phyloP scores from a whole-genome alignment of 78 protist genomes.

The Parvularia atlantis region DNA sequence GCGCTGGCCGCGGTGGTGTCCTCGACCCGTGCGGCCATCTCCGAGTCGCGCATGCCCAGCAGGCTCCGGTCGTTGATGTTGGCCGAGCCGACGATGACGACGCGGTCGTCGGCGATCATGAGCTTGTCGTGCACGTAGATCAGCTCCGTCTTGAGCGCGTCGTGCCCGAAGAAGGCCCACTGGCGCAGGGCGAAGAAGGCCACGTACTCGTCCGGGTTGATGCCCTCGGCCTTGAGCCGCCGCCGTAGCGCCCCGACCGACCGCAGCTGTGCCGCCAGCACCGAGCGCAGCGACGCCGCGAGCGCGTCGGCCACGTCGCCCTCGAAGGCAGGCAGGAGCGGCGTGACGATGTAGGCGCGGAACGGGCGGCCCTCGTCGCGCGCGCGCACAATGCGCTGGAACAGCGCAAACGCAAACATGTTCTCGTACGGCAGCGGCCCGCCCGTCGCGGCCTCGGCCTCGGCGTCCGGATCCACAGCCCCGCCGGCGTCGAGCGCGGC shows the following conservation, averaged over 20 bases:
- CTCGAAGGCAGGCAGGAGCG: slow-evolving; percentile 14
- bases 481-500: too few relatives aligned
- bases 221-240: not conserved
- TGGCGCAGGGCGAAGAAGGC: not conserved
- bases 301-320: not conserved
- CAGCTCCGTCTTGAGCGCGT: slow-evolving; percentile 27
- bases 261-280: too few relatives aligned
- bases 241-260: too few relatives aligned
- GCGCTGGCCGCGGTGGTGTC: too few relatives aligned
- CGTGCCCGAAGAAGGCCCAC: not conserved
- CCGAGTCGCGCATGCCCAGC: slow-evolving; percentile 46
- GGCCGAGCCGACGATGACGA: slow-evolving; percentile 42
- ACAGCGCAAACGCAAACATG: not conserved
- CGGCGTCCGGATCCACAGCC: too few relatives aligned
- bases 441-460: too few relatives aligned
- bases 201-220: not conserved
- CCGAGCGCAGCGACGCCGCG: not conserved
- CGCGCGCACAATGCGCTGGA: not conserved
- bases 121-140: slow-evolving; percentile 62
- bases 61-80: slow-evolving; percentile 70
- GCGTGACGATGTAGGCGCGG: slow-evolving; percentile 15
- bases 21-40: not conserved
- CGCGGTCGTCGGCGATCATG: slow-evolving; percentile 55
- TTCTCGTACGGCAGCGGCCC: not conserved
- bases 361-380: not conserved